Percentiles rank a stretch among this genome's conserved stretches.
Conservation (phyloP, 108 stramenopile genomes). For the Pseudonitzschia pungens region DNA sequence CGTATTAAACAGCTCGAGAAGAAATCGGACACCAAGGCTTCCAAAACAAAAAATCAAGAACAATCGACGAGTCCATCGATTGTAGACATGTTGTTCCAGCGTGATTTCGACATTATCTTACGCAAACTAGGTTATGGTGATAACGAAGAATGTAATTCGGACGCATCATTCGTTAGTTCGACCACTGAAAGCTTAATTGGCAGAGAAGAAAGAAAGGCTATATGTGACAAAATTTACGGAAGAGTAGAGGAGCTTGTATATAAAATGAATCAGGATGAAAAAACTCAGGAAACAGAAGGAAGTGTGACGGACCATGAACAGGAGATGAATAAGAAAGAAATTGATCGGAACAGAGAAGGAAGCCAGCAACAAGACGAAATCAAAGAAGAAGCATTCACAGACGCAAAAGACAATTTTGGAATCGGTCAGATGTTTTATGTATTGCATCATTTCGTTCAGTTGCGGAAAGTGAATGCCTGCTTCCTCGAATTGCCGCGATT, state of each 20-base stretch:
- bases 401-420: no score
- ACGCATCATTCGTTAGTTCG: background rate
- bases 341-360: background rate
- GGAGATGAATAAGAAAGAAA: background rate
- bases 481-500: background rate
- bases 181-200: background rate
- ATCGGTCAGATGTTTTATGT: background rate
- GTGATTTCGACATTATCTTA: conserved; percentile 6
- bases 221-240: background rate
- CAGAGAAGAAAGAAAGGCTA: background rate
- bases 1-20: conserved; percentile 1
- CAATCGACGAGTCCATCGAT: background rate
- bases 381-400: background rate
- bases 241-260: conserved; percentile 2
- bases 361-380: background rate
- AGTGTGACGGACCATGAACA: no score
- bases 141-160: background rate
- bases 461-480: background rate
- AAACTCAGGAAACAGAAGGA: background rate
- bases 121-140: background rate
- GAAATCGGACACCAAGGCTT: background rate
- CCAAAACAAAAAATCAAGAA: background rate
- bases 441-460: conserved; percentile 7
- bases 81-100: background rate
- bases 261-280: conserved; percentile 12